A percentile compares a stretch with the other conserved stretches of the same genome.
These are phyloP conservation scores for Saraca asoca DNA, from an alignment of 331 rosid genomes.

Conservation along the genomic window DNA sequence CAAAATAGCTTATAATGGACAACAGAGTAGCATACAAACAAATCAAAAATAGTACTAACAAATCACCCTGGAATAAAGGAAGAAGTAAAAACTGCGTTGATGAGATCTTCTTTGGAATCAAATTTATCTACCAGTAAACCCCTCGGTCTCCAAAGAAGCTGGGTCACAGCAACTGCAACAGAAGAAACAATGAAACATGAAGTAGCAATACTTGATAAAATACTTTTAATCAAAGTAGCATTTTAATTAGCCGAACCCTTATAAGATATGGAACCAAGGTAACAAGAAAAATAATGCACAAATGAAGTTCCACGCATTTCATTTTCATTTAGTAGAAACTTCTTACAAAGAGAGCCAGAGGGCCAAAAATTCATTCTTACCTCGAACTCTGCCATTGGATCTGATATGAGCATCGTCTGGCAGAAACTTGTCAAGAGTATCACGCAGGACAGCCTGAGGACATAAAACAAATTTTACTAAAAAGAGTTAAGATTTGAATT, in stretches of 20 bases:
- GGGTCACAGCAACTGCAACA: slow-evolving; percentile 85
- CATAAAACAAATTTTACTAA: slow-evolving; percentile 18
- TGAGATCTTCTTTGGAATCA: slow-evolving; percentile 95
- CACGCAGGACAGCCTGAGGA: slow-evolving; percentile 87
- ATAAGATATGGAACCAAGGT: no score
- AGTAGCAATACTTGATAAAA: slow-evolving; percentile 6
- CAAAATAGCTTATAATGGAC: slow-evolving; percentile 1
- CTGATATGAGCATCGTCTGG: slow-evolving; percentile 83
- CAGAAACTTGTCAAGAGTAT: slow-evolving; percentile 68
- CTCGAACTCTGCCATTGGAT: slow-evolving; percentile 90
- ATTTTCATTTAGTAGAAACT: neutral
- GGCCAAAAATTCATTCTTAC: slow-evolving; percentile 55
- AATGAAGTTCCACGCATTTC: neutral
- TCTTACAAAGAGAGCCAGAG: slow-evolving; percentile 4
- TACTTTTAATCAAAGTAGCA: no score
- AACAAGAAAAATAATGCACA: neutral
- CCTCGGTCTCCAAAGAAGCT: slow-evolving; percentile 91
- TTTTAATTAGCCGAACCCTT: no score
- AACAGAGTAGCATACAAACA: slow-evolving; percentile 28
- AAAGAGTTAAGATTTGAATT: slow-evolving; percentile 25
- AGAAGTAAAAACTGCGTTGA: slow-evolving; percentile 93
- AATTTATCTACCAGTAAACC: slow-evolving; percentile 92
- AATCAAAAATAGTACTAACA: slow-evolving; percentile 31
- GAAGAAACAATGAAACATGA: slow-evolving; percentile 29
- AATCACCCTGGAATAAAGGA: slow-evolving; percentile 98